Conservation (phyloP, 2,329 filamentous ascomycete genomes). For the Microsporum ferrugineum region DNA sequence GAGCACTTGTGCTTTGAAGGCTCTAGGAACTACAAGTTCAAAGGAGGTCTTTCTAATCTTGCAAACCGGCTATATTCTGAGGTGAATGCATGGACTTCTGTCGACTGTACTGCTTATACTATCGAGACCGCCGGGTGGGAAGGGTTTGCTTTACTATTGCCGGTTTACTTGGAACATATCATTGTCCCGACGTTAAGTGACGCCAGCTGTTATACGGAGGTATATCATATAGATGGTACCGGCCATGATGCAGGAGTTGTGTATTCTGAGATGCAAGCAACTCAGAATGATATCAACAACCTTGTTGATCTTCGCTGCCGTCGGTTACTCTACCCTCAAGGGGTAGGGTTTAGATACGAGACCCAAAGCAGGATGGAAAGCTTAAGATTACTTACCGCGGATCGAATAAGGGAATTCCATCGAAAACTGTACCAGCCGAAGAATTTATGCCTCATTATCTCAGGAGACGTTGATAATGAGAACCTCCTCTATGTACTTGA, state of each 20-base stretch:
- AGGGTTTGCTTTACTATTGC: slow-evolving; percentile 86
- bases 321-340: slow-evolving; percentile 72
- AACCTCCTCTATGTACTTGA: slow-evolving; percentile 73
- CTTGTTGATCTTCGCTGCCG: slow-evolving; percentile 78
- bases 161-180: slow-evolving; percentile 90
- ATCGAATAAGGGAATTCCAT: slow-evolving; percentile 90
- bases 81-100: slow-evolving; percentile 96
- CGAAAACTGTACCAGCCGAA: slow-evolving; percentile 96
- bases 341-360: slow-evolving; percentile 88
- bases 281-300: slow-evolving; percentile 72
- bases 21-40: slow-evolving; percentile 86
- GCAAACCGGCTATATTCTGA: slow-evolving; percentile 84
- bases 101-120: slow-evolving; percentile 92
- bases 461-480: slow-evolving; percentile 79
- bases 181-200: slow-evolving; percentile 86
- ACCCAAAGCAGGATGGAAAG: slow-evolving; percentile 97
- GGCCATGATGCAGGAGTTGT: slow-evolving; percentile 95
- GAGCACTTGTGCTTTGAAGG: slow-evolving; percentile 81
- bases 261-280: slow-evolving; percentile 97
- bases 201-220: slow-evolving; percentile 85
- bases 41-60: slow-evolving; percentile 87
- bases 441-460: slow-evolving; percentile 80
- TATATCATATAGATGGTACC: slow-evolving; percentile 86
- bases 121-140: slow-evolving; percentile 94
- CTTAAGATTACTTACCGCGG: slow-evolving; percentile 70